A percentile compares a stretch with the other conserved stretches of the same genome.
Evolutionary conservation across 179 eudicot species (phyloP).

Genomic region (Beta lomatogona): DNA sequence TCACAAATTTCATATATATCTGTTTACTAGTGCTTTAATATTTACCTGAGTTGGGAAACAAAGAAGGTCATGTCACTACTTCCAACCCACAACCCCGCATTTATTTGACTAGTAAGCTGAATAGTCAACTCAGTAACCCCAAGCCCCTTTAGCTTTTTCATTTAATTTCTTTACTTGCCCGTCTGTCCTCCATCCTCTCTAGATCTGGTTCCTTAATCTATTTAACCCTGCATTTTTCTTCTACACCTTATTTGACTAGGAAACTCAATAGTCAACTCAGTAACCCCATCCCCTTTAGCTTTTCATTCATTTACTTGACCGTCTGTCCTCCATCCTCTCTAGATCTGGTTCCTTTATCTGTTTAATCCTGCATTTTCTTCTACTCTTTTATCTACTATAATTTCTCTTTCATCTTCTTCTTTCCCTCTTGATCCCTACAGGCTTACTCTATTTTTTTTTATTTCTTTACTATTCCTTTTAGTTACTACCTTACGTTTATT

Average conservation of each 20-base stretch:
- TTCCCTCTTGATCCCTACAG: neutral
- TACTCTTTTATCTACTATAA: neutral
- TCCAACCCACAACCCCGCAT: neutral
- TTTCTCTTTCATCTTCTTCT: neutral
- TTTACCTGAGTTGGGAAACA: neutral
- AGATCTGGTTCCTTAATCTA: no score
- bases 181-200: neutral
- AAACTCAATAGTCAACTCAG: neutral
- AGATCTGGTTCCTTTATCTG: neutral
- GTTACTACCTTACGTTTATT: neutral
- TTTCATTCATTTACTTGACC: neutral
- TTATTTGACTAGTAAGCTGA: neutral
- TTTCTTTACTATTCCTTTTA: neutral
- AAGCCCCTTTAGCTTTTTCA: neutral
- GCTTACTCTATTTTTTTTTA: neutral
- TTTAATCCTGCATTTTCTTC: neutral
- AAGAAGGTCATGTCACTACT: neutral
- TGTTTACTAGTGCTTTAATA: neutral
- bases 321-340: neutral
- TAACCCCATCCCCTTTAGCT: neutral
- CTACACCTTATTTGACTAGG: no score
- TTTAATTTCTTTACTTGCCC: neutral
- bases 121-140: neutral
- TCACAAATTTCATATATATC: no score
- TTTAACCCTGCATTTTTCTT: no score